A percentile compares a stretch with the other conserved stretches of the same genome.
These are phyloP conservation scores for Collybiopsis luxurians DNA, from an alignment of 768 basidiomycete genomes.

Conservation along the genomic window DNA sequence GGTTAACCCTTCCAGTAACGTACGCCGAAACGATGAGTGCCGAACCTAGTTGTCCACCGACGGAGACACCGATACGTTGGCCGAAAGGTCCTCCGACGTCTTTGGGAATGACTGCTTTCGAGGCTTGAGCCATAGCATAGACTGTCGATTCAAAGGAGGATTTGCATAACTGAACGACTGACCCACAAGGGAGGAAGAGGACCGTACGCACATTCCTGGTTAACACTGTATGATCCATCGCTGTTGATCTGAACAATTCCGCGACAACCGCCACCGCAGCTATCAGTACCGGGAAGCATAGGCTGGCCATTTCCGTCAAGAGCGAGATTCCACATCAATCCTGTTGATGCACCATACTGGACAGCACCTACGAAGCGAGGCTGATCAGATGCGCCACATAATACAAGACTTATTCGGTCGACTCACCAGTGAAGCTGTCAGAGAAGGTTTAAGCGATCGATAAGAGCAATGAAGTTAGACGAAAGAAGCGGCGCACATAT, in stretches of 20 bases:
- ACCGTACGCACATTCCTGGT: slow-evolving; percentile 76
- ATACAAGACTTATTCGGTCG: too few relatives aligned
- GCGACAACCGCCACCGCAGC: slow-evolving; percentile 66
- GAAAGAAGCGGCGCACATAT: slow-evolving; percentile 40
- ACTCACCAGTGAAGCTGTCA: slow-evolving; percentile 20
- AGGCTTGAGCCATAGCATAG: slow-evolving; percentile 73
- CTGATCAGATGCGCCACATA: background rate
- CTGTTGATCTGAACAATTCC: slow-evolving; percentile 65
- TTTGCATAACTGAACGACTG: too few relatives aligned
- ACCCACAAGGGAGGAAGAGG: background rate
- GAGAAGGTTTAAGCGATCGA: background rate
- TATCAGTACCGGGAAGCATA: slow-evolving; percentile 44
- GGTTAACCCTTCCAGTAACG: slow-evolving; percentile 51
- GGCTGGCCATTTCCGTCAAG: slow-evolving; percentile 60
- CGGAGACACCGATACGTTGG: slow-evolving; percentile 61
- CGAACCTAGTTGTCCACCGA: slow-evolving; percentile 55
- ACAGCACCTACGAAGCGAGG: slow-evolving; percentile 17
- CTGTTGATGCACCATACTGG: slow-evolving; percentile 33
- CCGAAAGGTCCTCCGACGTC: slow-evolving; percentile 68
- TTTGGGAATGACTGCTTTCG: slow-evolving; percentile 69
- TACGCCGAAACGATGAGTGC: slow-evolving; percentile 66
- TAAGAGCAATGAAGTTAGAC: background rate
- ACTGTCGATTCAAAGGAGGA: slow-evolving; percentile 21
- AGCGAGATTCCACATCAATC: slow-evolving; percentile 76
- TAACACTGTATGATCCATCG: slow-evolving; percentile 59